Base-by-base conservation (phyloP, 2,329 filamentous ascomycete genomes). In the Aspergillus quadricinctus region DNA sequence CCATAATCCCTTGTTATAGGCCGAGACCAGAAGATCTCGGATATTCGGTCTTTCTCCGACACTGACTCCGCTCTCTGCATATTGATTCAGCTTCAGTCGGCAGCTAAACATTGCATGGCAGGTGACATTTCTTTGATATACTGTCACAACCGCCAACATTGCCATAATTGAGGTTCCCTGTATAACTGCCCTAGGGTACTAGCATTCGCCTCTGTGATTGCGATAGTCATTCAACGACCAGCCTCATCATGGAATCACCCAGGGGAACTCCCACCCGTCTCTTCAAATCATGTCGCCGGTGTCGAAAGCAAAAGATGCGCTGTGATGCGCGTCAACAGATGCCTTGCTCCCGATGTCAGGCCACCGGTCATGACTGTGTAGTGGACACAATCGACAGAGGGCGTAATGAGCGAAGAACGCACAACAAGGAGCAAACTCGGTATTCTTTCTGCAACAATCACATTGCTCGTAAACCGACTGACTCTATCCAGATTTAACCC, bases 261-360 rank as follows among this genome's bases (percentile, higher is more conserved):
- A 19, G 41, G 41, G 19, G n/a, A 14, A 23, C 41, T 52, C 66
- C 69, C 49, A 60, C 65, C 52, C 68, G 67, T 17, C 65, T 69
- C 54, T 72, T 72, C 46, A 72, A 72, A 55, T 67, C 70, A 66
- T 72, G 70, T 49, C 69, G 70, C 31, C 66, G 69, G 66, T 72
- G 70, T 61, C 64, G 68, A 28, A 61, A 68, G 57, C 69, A 70
- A 54, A 72, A 72, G 52, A 71, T 72, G 66, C 68, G 70, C 37
- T 72, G 70, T 46, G 70, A 72, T 61, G 70, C 70, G 29, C 69
- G 69, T 29, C 66, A 63, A 17, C 70, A 69, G 53, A 62, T 71
- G 41, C 70, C 70, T n/a, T 72, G 70, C 50, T 69, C 68, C 43
- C 69, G 70, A 27, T 72, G 70, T 56, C 67, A 66, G 6, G 63